Evolutionary conservation across 2,329 filamentous ascomycete genomes (phyloP), one percentile per base, ranked within the genome.

Genomic region (Moelleriella libera): DNA sequence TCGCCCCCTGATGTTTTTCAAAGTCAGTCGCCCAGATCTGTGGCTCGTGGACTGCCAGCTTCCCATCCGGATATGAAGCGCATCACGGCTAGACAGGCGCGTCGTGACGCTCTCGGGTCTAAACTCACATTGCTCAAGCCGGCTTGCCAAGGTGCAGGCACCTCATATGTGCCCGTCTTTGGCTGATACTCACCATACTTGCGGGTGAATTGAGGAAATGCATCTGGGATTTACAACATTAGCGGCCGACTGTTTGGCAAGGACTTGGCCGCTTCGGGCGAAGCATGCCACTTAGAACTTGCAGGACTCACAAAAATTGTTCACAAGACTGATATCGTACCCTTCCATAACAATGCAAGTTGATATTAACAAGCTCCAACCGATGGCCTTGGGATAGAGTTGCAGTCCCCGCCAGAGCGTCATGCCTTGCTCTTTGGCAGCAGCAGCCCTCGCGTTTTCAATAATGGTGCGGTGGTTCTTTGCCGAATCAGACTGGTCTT

Each of bases 271-370:
- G 21, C 21, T 21, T 21, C 21, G 11, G 37, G 31, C 2, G n/a
- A 14, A 31, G 4, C 5, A 31, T 5, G 5, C 21, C 8, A 37
- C 40, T 12, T 41, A 7, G 44, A 70, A 5, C 14, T 31, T 10
- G 45, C 8, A 4, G 43, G 21, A 55, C 52, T 57, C 65, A 67
- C 78, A 89, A 59, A 92, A 88, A 64, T 89, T 89, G 68, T 83
- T 87, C 57, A 92, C 78, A 47, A 94, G 69, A 57, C 78, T 82
- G 49, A 92, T 72, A 60, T 94, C 87, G 67, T 89, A 94, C 34
- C 86, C 88, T 64, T 94, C 88, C 88, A 95, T 95, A 57, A 78
- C 80, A 58, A 94, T 92, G 61, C 85, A 89, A 0, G 86, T 90
- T n/a, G 84, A 90, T 63, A 95, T 89, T 50, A 94, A 69, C 45